A percentile compares a stretch with the other conserved stretches of the same genome.
Conservation (phyloP, 73 alveolate genomes). For the Paramecium pentaurelia region DNA sequence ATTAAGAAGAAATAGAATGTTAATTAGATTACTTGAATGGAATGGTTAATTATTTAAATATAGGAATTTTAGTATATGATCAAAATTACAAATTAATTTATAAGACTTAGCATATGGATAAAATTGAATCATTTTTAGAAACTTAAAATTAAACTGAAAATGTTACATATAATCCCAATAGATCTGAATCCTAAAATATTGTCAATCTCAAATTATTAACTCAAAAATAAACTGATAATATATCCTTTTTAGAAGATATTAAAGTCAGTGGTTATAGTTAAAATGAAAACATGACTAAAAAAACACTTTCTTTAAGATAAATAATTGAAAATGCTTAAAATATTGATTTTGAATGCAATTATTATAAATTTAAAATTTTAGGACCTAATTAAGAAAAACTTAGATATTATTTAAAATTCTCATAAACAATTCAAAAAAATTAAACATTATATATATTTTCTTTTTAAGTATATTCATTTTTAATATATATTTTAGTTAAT, state of each 20-base stretch:
- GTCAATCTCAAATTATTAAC: not conserved
- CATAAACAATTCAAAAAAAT: not conserved
- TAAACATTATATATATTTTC: not conserved
- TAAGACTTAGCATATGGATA: not conserved
- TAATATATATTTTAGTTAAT: not conserved
- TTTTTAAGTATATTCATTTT: not conserved
- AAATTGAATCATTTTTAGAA: not conserved
- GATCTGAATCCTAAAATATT: not conserved
- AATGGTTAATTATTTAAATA: not conserved
- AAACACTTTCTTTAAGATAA: not conserved
- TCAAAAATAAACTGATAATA: not conserved
- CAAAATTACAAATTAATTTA: not conserved
- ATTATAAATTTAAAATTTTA: not conserved
- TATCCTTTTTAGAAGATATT: not conserved
- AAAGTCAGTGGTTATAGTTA: not conserved
- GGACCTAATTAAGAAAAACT: not conserved
- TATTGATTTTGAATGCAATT: not conserved
- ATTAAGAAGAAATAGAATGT: not conserved
- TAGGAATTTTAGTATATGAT: not conserved
- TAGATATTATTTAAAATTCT: not conserved
- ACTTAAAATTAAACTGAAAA: not conserved
- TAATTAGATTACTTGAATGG: not conserved
- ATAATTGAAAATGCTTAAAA: not conserved
- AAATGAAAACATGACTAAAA: not conserved
- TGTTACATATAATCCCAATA: not conserved